phyloP scores from a whole-genome alignment of 2,329 filamentous ascomycete species.

The Nannizziopsis barbatae region DNA sequence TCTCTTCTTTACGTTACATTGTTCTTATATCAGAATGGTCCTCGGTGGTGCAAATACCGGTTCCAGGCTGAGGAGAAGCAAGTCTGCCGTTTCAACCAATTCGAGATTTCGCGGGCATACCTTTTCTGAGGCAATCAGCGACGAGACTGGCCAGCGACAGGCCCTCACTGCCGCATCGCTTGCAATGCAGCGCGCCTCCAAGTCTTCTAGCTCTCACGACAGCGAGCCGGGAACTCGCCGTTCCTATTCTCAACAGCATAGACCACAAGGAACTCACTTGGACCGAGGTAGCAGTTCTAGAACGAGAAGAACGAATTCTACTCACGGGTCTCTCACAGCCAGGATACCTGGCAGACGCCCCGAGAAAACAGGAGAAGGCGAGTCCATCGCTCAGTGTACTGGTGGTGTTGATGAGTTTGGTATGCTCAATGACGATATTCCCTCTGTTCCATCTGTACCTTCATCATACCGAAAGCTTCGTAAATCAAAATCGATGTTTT shows the following conservation, averaged over 20 bases:
- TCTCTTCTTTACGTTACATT: not conserved
- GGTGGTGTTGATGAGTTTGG: constrained; percentile 5
- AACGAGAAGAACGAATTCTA: not conserved
- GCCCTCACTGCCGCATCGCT: constrained; percentile 34
- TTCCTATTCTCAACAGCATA: not conserved
- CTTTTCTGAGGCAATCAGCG: constrained; percentile 22
- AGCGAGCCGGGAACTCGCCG: not conserved
- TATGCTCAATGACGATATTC: constrained; percentile 21
- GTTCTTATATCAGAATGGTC: constrained; percentile 18
- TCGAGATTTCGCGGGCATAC: constrained; percentile 19
- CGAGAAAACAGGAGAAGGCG: not conserved
- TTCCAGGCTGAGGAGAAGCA: constrained; percentile 28
- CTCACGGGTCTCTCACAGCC: constrained; percentile 12
- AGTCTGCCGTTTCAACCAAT: constrained; percentile 31
- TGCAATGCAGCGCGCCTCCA: constrained; percentile 32
- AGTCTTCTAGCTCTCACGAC: constrained; percentile 8
- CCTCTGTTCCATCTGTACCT: constrained; percentile 28
- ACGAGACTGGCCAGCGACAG: constrained; percentile 25
- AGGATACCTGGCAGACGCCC: constrained; percentile 14
- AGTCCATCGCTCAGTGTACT: not conserved
- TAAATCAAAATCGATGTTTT: constrained; percentile 41
- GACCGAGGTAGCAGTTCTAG: not conserved
- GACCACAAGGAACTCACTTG: constrained; percentile 11
- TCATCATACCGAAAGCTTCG: constrained; percentile 39
- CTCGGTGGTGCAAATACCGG: constrained; percentile 23